A percentile compares a stretch with the other conserved stretches of the same genome.
Conservation (phyloP, 345 rosid genomes). For the Moringa oleifera region DNA sequence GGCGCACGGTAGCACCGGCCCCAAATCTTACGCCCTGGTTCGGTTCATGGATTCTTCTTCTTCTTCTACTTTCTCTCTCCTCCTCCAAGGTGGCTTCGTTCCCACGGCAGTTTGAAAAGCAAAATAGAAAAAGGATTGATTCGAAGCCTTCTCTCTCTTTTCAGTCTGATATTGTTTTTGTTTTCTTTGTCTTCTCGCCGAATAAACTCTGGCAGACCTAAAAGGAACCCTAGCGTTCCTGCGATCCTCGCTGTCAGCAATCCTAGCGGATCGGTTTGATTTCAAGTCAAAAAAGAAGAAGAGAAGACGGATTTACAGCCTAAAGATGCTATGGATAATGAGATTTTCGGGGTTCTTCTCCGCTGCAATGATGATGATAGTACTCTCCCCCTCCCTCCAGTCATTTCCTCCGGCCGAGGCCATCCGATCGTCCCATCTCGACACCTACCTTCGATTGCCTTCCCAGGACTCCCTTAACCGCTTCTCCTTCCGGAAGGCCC, state of each 20-base stretch:
- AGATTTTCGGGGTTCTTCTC: constrained; percentile 72
- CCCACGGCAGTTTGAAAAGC: constrained; percentile 35
- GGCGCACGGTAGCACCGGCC: constrained; percentile 47
- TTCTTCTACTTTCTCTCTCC: constrained; percentile 19
- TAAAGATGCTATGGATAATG: constrained; percentile 71
- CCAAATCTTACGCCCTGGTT: constrained; percentile 34
- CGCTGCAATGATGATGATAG: constrained; percentile 59
- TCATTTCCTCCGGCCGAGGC: constrained; percentile 95
- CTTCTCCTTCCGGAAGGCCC: constrained; percentile 59
- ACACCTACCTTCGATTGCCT: constrained; percentile 36
- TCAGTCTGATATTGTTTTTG: background rate
- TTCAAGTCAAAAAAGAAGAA: constrained; percentile 35
- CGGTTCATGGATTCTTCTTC: constrained; percentile 27
- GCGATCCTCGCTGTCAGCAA: constrained; percentile 24
- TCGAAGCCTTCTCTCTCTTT: constrained; percentile 19
- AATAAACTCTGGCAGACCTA: constrained; percentile 48
- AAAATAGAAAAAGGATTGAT: constrained; percentile 19
- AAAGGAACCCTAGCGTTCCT: constrained; percentile 42
- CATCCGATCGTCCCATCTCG: constrained; percentile 66
- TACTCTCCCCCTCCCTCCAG: constrained; percentile 78
- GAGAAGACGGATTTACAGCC: constrained; percentile 25
- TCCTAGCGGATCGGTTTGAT: constrained; percentile 41
- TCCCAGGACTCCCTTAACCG: constrained; percentile 21
- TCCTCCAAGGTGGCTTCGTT: constrained; percentile 36
- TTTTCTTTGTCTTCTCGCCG: background rate